A percentile compares a stretch with the other conserved stretches of the same genome.
Evolutionary conservation across 768 basidiomycete species (phyloP).

Genomic region (Lyophyllum atratum): DNA sequence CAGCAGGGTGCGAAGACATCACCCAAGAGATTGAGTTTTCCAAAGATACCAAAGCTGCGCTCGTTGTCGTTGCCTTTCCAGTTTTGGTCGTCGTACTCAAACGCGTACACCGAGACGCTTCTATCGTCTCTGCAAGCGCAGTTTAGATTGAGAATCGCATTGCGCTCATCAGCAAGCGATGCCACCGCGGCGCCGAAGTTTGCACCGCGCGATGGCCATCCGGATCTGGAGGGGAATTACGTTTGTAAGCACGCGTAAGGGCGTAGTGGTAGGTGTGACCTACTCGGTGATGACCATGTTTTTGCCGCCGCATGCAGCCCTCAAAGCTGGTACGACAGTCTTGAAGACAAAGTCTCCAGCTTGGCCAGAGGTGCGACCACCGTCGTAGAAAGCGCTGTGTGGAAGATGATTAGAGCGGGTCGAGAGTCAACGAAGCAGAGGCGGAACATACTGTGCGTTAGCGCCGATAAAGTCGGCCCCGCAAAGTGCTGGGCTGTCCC

Average conservation of each 20-base stretch:
- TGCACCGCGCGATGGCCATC: slow-evolving; percentile 42
- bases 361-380: slow-evolving; percentile 28
- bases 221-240: slow-evolving; percentile 26
- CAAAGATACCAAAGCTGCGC: slow-evolving; percentile 40
- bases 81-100: slow-evolving; percentile 39
- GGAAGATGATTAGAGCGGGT: neutral
- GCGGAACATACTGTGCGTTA: slow-evolving; percentile 35
- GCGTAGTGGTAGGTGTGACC: slow-evolving; percentile 1
- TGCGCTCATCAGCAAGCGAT: slow-evolving; percentile 31
- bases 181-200: slow-evolving; percentile 29
- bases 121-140: slow-evolving; percentile 33
- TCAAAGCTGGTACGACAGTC: slow-evolving; percentile 38
- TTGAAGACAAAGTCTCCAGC: slow-evolving; percentile 40
- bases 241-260: neutral
- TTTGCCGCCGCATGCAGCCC: slow-evolving; percentile 37
- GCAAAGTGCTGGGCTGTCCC: slow-evolving; percentile 33
- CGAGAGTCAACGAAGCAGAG: neutral
- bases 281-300: slow-evolving; percentile 38
- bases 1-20: slow-evolving; percentile 27
- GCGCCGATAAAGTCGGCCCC: slow-evolving; percentile 39
- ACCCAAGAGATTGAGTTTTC: slow-evolving; percentile 29
- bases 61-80: slow-evolving; percentile 41
- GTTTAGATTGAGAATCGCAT: slow-evolving; percentile 36
- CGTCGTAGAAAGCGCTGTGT: slow-evolving; percentile 38
- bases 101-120: slow-evolving; percentile 34